Evolutionary conservation across 2,329 filamentous ascomycete species (phyloP), one percentile per base, ranked within the genome.

Genomic region (Chaetomiaceae sp.): DNA sequence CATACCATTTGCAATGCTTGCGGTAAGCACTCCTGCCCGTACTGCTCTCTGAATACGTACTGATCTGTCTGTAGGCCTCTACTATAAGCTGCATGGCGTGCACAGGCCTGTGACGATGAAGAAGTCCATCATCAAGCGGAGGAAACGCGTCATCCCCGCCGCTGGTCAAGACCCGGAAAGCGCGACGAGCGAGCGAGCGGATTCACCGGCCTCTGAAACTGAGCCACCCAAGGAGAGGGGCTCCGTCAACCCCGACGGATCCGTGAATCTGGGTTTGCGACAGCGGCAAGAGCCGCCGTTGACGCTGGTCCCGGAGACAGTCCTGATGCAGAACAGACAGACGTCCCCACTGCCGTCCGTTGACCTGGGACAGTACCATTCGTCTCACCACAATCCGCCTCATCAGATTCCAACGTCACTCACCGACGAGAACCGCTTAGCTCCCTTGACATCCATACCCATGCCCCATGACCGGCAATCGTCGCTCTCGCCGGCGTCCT

Each of bases 1-100:
- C 91, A 96, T 72, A 95, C 92, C 5, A 99, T 99, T 59, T 99
- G 94, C 75, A 99, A 99, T 71, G 94, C 94, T 47, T 99, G 94
- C 75, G 94, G 91, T 95, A 80, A 68, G 86, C 80, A 36, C 17
- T 23, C 23, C 6, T 51, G 9, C 8, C 12, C n/a, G 12, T 31
- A 20, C 8, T 17, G 19, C 17, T 17, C 25, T 7, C 6, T 3
- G 7, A 17, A 8, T n/a, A 14, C 20, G 19, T 27, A 40, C 67
- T 69, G 58, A 70, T 54, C 42, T 36, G 27, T 47, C 4, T 9
- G 4, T 61, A 96, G 91, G 92, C 4, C 75, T 99, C 3, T 99
- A 99, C 70, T 91, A 95, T 74, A 97, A 97, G 71, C 83, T 99
- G 3, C 94, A 99, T 68, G 91, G 91, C 51, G 85, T 91, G 27